phyloP scores from a whole-genome alignment of 129 eudicot species.

The Gnaphalium uliginosum region DNA sequence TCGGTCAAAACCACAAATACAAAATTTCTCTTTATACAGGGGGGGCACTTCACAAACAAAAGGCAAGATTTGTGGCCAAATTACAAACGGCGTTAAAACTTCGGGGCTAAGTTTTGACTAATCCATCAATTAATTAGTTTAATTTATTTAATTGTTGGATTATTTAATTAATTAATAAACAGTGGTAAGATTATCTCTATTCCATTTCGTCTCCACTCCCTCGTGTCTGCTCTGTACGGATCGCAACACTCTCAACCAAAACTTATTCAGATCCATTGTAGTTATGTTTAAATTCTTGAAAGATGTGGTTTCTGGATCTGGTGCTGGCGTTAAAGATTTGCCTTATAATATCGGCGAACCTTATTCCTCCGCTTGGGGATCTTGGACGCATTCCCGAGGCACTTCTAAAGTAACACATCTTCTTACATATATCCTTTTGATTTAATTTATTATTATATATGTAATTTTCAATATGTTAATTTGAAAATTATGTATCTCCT shows the following conservation, averaged over 20 bases:
- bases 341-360: conserved; percentile 92
- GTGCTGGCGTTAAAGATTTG: conserved; percentile 76
- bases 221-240: conserved; percentile 31
- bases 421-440: background rate
- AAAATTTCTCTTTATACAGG: background rate
- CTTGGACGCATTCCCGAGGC: conserved; percentile 86
- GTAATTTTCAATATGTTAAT: background rate
- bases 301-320: conserved; percentile 89
- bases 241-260: conserved; percentile 23
- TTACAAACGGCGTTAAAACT: conserved; percentile 2
- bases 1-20: too few relatives aligned
- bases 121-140: conserved; percentile 2
- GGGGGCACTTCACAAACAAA: background rate
- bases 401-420: conserved; percentile 60
- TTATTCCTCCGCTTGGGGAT: conserved; percentile 92
- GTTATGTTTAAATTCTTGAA: conserved; percentile 90
- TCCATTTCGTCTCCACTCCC: conserved; percentile 28
- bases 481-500: conserved; percentile 11
- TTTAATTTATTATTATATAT: background rate
- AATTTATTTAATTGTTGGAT: background rate
- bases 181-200: conserved; percentile 10
- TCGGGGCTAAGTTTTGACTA: background rate
- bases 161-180: too few relatives aligned
- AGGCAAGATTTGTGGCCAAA: background rate
- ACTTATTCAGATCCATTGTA: conserved; percentile 33